phyloP scores from a whole-genome alignment of 345 rosid genomes.

The Anastatica hierochuntica region DNA sequence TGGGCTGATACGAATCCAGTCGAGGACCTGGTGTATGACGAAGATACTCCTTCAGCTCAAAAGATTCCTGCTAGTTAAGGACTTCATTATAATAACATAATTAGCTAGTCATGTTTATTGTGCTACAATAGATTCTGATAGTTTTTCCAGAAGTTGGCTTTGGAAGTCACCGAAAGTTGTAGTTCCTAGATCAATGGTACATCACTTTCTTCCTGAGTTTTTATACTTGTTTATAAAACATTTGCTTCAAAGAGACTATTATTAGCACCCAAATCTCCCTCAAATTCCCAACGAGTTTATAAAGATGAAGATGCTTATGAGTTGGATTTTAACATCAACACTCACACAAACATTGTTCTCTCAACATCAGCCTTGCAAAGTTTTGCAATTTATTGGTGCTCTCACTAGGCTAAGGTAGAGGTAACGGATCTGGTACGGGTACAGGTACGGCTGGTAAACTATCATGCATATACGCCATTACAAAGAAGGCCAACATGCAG shows the following conservation, averaged over 20 bases:
- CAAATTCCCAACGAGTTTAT: too few species aligned
- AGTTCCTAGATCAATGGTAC: too few species aligned
- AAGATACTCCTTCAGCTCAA: constrained; percentile 15
- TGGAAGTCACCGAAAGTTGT: too few species aligned
- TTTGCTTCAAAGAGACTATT: too few species aligned
- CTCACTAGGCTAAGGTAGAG: constrained; percentile 21
- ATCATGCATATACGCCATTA: constrained; percentile 30
- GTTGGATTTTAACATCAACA: neutral
- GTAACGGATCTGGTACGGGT: constrained; percentile 6
- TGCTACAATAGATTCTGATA: neutral
- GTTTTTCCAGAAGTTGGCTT: too few species aligned
- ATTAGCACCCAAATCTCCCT: too few species aligned
- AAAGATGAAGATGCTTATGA: neutral
- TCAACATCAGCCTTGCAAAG: constrained; percentile 1
- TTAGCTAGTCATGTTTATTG: neutral
- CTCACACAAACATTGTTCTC: constrained; percentile 5
- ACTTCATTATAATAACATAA: neutral
- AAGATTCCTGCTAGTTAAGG: constrained; percentile 1
- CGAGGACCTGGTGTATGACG: constrained; percentile 32
- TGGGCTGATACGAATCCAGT: constrained; percentile 71
- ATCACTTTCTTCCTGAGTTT: too few species aligned
- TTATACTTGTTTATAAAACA: too few species aligned
- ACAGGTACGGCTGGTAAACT: constrained; percentile 21
- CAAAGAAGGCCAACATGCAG: constrained; percentile 45
- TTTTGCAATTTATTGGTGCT: constrained; percentile 14